phyloP scores from a whole-genome alignment of 2,329 filamentous ascomycete species.

The Sclerotinia spermophila region DNA sequence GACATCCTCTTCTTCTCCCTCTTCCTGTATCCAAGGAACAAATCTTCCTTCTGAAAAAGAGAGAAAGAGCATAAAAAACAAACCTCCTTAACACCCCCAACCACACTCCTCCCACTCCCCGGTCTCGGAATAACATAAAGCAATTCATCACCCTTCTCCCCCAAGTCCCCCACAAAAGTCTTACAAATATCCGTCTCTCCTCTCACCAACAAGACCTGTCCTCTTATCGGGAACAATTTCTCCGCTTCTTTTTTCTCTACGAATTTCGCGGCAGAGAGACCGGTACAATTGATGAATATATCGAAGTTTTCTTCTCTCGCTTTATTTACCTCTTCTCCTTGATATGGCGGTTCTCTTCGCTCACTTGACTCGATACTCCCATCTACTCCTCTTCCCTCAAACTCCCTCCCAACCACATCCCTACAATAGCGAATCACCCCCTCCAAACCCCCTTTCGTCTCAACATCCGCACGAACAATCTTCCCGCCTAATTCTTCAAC shows the following conservation, averaged over 20 bases:
- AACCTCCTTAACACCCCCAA: constrained; percentile 45
- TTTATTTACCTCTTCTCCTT: no score
- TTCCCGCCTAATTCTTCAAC: background rate
- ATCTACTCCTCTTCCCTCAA: no score
- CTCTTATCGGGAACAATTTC: background rate
- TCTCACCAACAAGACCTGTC: background rate
- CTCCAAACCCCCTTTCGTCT: background rate
- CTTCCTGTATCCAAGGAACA: background rate
- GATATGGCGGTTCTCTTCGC: no score
- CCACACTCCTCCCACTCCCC: constrained; percentile 41
- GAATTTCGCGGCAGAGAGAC: background rate
- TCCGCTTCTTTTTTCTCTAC: background rate
- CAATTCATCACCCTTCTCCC: background rate
- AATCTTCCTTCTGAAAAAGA: constrained; percentile 18
- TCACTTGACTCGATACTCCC: no score
- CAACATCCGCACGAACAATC: background rate
- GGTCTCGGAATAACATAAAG: constrained; percentile 44
- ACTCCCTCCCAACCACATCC: background rate
- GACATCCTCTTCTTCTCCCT: background rate
- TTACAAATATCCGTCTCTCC: background rate
- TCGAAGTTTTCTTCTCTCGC: background rate
- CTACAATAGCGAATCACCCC: background rate
- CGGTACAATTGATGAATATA: background rate
- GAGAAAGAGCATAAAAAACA: constrained; percentile 26
- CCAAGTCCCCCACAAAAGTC: background rate